These are phyloP conservation scores for Aegle marmelos DNA, from an alignment of 345 rosid genomes.

Conservation along the genomic window DNA sequence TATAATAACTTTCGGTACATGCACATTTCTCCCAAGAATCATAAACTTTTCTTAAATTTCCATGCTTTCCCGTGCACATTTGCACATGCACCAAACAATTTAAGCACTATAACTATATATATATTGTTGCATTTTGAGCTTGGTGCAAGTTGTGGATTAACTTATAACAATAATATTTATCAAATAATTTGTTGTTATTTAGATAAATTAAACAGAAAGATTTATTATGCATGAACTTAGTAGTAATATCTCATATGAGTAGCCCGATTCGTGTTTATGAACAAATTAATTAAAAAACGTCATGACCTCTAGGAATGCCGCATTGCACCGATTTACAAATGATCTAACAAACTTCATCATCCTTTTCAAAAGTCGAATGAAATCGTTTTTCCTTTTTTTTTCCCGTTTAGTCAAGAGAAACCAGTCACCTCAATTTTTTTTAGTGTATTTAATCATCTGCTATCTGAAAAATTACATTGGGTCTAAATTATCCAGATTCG, in stretches of 20 bases:
- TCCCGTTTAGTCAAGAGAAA: neutral
- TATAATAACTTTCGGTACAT: slow-evolving; percentile 10
- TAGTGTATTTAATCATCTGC: no score
- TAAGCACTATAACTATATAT: neutral
- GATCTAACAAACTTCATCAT: neutral
- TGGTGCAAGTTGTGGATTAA: slow-evolving; percentile 8
- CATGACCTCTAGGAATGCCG: no score
- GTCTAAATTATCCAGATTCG: no score
- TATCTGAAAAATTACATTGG: no score
- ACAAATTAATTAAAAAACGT: no score
- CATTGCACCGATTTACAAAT: no score
- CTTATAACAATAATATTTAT: neutral
- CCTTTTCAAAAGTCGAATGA: neutral
- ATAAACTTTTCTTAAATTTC: neutral
- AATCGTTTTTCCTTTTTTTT: neutral
- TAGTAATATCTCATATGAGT: no score
- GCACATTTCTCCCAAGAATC: slow-evolving; percentile 4
- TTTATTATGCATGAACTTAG: neutral
- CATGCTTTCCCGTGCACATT: slow-evolving; percentile 9
- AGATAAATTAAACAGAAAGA: neutral
- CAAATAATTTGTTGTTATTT: neutral
- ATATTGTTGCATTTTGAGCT: slow-evolving; percentile 1
- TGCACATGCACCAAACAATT: slow-evolving; percentile 26
- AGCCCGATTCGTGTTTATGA: no score
- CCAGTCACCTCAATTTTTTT: neutral